Evolutionary conservation across 2,329 filamentous ascomycete genomes (phyloP).

Genomic region (Ophiostoma perfectum): DNA sequence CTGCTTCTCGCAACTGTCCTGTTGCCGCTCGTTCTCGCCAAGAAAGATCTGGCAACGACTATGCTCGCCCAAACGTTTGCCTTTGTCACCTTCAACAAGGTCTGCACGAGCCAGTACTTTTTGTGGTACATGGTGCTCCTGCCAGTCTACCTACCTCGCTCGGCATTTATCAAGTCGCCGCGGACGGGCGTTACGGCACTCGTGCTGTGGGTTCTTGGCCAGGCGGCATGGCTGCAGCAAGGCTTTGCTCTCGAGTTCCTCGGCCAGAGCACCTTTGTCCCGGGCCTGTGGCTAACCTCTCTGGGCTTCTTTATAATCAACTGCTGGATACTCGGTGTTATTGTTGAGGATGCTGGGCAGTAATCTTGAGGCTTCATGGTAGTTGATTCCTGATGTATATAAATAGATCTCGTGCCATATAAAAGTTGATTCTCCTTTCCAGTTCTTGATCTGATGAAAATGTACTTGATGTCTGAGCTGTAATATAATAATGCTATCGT

Average conservation of each 20-base stretch:
- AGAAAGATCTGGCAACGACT: slow-evolving; percentile 71
- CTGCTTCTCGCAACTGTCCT: slow-evolving; percentile 71
- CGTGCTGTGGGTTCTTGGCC: slow-evolving; percentile 66
- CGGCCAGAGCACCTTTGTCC: slow-evolving; percentile 75
- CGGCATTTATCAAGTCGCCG: slow-evolving; percentile 61
- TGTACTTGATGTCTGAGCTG: background rate
- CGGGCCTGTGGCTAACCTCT: slow-evolving; percentile 72
- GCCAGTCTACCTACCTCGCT: slow-evolving; percentile 80
- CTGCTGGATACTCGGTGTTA: slow-evolving; percentile 76
- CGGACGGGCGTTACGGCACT: slow-evolving; percentile 60
- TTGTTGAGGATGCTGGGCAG: slow-evolving; percentile 57
- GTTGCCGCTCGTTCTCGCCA: slow-evolving; percentile 66
- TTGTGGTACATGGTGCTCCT: slow-evolving; percentile 96
- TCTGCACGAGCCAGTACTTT: slow-evolving; percentile 99
- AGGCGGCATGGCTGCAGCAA: slow-evolving; percentile 71
- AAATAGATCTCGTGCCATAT: background rate
- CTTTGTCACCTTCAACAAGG: slow-evolving; percentile 97
- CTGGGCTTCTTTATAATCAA: slow-evolving; percentile 80
- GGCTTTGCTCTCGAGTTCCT: slow-evolving; percentile 73
- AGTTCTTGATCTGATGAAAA: background rate
- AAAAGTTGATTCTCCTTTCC: background rate
- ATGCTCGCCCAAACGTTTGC: slow-evolving; percentile 96
- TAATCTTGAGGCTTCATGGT: background rate
- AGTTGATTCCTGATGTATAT: too few species aligned
- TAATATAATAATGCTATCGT: background rate